Base-by-base conservation (phyloP, 2,329 filamentous ascomycete genomes). In the Fonsecaea monophora region DNA sequence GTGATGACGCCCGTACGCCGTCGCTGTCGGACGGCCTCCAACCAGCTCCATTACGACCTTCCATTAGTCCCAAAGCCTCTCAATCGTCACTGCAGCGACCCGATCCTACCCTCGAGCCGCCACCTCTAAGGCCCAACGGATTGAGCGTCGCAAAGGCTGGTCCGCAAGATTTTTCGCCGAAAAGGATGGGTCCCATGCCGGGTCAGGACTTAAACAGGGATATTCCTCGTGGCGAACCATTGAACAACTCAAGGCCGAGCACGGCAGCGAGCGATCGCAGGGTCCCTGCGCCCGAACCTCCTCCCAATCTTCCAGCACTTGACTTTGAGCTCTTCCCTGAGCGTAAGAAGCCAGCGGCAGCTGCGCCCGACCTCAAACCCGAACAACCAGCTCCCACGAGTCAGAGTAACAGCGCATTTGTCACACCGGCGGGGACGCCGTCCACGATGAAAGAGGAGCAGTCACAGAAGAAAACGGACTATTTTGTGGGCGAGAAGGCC, bases 341-440 rank as follows among this genome's bases (percentile, higher is more conserved):
- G 12, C 53, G 66, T 25, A 68, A 66, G 53, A 66, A 56, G 18
- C 34, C 71, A 32, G n/a, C 35, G 6, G 8, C 54, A 5, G 30
- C 38, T 40, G 53, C 66, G 37, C 58, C 70, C 12, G 70, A 66
- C 53, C 71, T 71, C 35, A 76, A 73, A 63, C 60, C 76, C 1
- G 74, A 75, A 35, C 74, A 64, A 53, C 53, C 72, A 53, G 75
- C 75, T 35, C 67, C 74, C 8, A 67, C 75, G 18, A 75, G 75
- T 64, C 76, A 77, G 53, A 67, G 60, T 45, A 73, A 67, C 34
- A 75, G 76, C 30, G 75, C 72, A 55, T 73, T 78, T 38, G 77
- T 79, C 18, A 75, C 77, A 34, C 77, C 79, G 15, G 66, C 78
- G 6, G 74, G 74, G 38, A 78, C 76, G 53, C 78, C 79, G 40